phyloP scores from a whole-genome alignment of 345 rosid genomes.

The Lumnitzera littorea region DNA sequence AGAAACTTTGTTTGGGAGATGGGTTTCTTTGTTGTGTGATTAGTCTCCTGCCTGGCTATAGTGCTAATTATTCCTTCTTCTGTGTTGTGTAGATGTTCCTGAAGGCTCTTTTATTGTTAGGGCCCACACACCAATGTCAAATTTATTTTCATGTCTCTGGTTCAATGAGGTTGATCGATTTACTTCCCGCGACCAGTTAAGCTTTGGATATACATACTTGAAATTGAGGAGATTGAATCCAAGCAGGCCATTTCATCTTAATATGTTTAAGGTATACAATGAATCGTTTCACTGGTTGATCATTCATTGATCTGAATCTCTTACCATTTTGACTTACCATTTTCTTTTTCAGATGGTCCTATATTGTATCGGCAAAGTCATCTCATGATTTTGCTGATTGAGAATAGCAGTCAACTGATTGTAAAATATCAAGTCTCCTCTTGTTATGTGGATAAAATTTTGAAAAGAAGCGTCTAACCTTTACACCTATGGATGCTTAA shows the following conservation, averaged over 20 bases:
- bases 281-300: too few relatives aligned
- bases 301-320: not conserved
- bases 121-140: constrained; percentile 94
- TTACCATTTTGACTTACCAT: not conserved
- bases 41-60: constrained; percentile 5
- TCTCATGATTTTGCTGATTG: too few relatives aligned
- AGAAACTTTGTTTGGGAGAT: too few relatives aligned
- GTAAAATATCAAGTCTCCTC: too few relatives aligned
- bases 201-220: constrained; percentile 88
- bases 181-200: constrained; percentile 88
- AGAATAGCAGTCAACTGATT: too few relatives aligned
- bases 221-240: constrained; percentile 75
- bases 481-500: too few relatives aligned
- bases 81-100: constrained; percentile 67
- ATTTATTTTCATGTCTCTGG: constrained; percentile 90
- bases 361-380: not conserved
- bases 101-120: constrained; percentile 91
- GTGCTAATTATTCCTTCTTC: constrained; percentile 3
- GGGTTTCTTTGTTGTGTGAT: not conserved
- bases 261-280: constrained; percentile 72
- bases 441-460: too few relatives aligned
- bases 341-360: not conserved
- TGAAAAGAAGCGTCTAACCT: too few relatives aligned
- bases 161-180: constrained; percentile 90
- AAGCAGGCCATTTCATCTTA: constrained; percentile 52